Percentiles rank a stretch among this genome's conserved stretches.
Evolutionary conservation across 2,329 filamentous ascomycete genomes (phyloP).

Genomic region (Metarhizium humberi): DNA sequence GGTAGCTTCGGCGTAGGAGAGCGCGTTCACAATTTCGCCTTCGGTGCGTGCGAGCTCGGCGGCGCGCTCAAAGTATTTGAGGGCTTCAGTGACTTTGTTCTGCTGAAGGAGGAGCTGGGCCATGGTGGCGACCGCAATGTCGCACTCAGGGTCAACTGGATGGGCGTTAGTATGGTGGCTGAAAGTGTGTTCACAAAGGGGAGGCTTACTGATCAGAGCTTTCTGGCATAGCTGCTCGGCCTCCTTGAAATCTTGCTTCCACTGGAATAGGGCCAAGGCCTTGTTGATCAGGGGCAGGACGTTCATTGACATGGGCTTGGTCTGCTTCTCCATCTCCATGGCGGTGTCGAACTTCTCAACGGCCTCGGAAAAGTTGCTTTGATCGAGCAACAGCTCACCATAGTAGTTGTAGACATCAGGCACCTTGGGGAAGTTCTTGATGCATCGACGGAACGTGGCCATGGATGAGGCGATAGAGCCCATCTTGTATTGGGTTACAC

Average conservation of each 20-base stretch:
- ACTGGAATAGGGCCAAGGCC: slow-evolving; percentile 92
- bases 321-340: slow-evolving; percentile 97
- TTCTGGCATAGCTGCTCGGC: slow-evolving; percentile 96
- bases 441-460: slow-evolving; percentile 93
- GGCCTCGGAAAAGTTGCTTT: slow-evolving; percentile 89
- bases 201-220: slow-evolving; percentile 83
- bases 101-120: slow-evolving; percentile 94
- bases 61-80: slow-evolving; percentile 94
- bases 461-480: slow-evolving; percentile 95
- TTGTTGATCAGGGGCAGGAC: slow-evolving; percentile 98
- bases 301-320: slow-evolving; percentile 92
- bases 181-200: neutral
- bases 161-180: slow-evolving; percentile 24
- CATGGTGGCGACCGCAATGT: slow-evolving; percentile 98
- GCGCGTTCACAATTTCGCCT: slow-evolving; percentile 88
- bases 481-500: slow-evolving; percentile 99
- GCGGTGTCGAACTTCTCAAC: slow-evolving; percentile 97
- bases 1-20: slow-evolving; percentile 95
- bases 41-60: slow-evolving; percentile 92
- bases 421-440: slow-evolving; percentile 96
- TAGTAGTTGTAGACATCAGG: slow-evolving; percentile 99
- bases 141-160: slow-evolving; percentile 91
- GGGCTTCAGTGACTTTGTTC: slow-evolving; percentile 89
- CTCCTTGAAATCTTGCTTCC: slow-evolving; percentile 92
- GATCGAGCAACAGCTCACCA: slow-evolving; percentile 90